Evolutionary conservation across 108 stramenopile species (phyloP).

Genomic region (Bacterosira constricta): DNA sequence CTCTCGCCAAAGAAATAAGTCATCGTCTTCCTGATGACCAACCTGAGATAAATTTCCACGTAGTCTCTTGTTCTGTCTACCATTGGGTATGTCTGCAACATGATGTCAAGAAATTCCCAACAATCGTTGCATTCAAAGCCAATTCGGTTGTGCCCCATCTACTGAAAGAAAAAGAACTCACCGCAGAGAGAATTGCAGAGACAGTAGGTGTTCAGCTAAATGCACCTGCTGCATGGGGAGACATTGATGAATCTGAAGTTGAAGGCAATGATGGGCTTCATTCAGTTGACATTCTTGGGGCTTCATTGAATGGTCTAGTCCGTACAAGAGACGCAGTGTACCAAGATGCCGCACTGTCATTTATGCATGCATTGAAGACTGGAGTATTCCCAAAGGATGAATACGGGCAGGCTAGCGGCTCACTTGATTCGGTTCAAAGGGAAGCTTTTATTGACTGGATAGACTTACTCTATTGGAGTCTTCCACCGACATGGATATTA

Average conservation of each 20-base stretch:
- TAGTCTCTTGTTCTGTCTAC: constrained; percentile 70
- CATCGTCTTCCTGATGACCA: constrained; percentile 23
- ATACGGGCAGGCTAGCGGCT: constrained; percentile 19
- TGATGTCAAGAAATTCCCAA: constrained; percentile 62
- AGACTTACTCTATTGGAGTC: constrained; percentile 56
- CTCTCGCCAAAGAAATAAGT: constrained; percentile 52
- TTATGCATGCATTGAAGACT: constrained; percentile 63
- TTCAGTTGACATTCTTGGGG: constrained; percentile 50
- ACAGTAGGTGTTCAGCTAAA: constrained; percentile 24
- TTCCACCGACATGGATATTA: constrained; percentile 59
- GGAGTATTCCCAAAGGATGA: constrained; percentile 35
- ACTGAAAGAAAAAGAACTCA: constrained; percentile 20
- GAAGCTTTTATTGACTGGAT: constrained; percentile 53
- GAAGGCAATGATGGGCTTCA: constrained; percentile 26
- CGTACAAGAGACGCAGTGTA: constrained; percentile 52
- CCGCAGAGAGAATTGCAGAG: constrained; percentile 23
- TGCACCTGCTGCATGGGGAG: not conserved
- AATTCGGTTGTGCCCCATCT: constrained; percentile 38
- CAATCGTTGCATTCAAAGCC: constrained; percentile 49
- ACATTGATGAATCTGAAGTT: not conserved
- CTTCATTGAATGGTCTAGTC: constrained; percentile 45
- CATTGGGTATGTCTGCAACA: constrained; percentile 56
- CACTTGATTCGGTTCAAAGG: constrained; percentile 23
- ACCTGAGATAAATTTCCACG: constrained; percentile 55
- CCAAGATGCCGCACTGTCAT: constrained; percentile 72